phyloP scores from a whole-genome alignment of 2,329 filamentous ascomycete genomes.

The Calonectria pteridis region DNA sequence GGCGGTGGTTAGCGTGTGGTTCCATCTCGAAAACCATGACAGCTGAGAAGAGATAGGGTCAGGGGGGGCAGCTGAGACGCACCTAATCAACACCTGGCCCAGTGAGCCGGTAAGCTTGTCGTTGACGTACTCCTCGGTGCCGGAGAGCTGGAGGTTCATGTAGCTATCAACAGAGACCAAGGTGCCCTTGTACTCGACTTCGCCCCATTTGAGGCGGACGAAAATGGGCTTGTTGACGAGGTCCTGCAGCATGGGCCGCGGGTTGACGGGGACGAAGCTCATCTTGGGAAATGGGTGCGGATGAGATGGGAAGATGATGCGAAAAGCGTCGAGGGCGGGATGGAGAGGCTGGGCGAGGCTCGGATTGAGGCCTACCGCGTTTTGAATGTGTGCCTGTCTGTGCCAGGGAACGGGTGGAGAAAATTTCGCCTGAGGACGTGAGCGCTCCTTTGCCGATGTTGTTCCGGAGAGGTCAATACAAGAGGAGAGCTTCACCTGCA shows the following conservation, averaged over 20 bases:
- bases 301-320: not conserved
- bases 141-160: conserved; percentile 96
- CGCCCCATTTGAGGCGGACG: conserved; percentile 96
- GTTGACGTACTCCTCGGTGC: conserved; percentile 92
- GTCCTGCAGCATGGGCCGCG: conserved; percentile 94
- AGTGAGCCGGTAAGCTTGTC: conserved; percentile 86
- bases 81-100: conserved; percentile 94
- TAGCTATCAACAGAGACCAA: conserved; percentile 96
- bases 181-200: conserved; percentile 95
- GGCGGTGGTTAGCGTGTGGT: not conserved
- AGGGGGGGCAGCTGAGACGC: conserved; percentile 42
- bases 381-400: conserved; percentile 16
- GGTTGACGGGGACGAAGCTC: conserved; percentile 90
- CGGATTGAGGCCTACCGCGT: conserved; percentile 13
- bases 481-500: not conserved
- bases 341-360: conserved; percentile 11
- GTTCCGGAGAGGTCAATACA: not conserved
- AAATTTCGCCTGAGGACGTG: conserved; percentile 16
- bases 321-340: not conserved
- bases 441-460: not conserved
- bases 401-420: conserved; percentile 1
- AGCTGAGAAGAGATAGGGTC: not conserved
- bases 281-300: conserved; percentile 9
- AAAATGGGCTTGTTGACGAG: conserved; percentile 92
- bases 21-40: not conserved